phyloP scores from a whole-genome alignment of 2,329 filamentous ascomycete species.

The Microdochium trichocladiopsis region DNA sequence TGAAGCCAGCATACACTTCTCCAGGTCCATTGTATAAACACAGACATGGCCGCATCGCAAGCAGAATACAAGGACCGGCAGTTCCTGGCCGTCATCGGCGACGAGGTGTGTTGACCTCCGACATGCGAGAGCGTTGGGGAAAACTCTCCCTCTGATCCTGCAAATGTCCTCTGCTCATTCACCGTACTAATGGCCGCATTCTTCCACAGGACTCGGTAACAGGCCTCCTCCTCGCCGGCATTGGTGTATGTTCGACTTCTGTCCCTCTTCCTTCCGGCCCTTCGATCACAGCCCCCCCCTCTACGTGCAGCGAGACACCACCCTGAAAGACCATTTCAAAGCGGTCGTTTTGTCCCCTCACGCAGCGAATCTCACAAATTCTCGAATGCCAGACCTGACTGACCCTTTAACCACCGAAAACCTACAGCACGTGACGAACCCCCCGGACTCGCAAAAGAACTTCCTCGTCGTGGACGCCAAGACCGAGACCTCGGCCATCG shows the following conservation, averaged over 20 bases:
- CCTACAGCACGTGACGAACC: slow-evolving; percentile 79
- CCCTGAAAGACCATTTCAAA: too few relatives aligned
- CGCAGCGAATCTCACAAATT: too few relatives aligned
- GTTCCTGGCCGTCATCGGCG: slow-evolving; percentile 95
- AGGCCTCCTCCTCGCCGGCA: slow-evolving; percentile 86
- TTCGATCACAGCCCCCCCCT: neutral
- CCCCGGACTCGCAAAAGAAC: slow-evolving; percentile 90
- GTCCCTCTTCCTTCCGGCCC: neutral
- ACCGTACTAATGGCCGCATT: neutral
- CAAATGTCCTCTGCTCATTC: neutral
- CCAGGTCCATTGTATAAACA: too few relatives aligned
- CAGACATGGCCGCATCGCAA: slow-evolving; percentile 37
- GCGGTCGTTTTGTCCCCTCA: too few relatives aligned
- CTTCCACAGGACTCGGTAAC: slow-evolving; percentile 85
- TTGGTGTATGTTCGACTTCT: slow-evolving; percentile 64
- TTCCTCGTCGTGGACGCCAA: slow-evolving; percentile 94
- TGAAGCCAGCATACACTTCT: neutral
- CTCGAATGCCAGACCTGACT: too few relatives aligned
- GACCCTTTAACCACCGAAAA: too few relatives aligned
- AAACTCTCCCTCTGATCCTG: too few relatives aligned
- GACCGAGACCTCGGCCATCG: slow-evolving; percentile 83
- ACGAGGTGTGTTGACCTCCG: slow-evolving; percentile 62
- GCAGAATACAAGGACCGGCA: slow-evolving; percentile 75
- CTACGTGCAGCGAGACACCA: neutral
- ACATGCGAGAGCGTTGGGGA: too few relatives aligned